phyloP scores from a whole-genome alignment of 129 eudicot species.

The Calendula officinalis region DNA sequence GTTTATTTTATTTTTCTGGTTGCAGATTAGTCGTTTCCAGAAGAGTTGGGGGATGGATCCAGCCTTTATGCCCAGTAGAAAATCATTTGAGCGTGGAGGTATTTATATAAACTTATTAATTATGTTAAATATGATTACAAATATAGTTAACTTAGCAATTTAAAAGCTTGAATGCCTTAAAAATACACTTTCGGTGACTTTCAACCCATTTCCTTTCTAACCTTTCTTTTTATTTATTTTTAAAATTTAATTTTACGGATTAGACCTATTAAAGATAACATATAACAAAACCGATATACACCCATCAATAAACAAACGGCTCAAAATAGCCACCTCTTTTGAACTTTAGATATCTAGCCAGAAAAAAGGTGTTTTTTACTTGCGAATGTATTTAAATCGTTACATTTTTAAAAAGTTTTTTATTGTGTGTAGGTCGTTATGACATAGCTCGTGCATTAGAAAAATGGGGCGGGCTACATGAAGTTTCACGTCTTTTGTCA shows the following conservation, averaged over 20 bases:
- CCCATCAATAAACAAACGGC: neutral
- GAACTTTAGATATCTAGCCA: neutral
- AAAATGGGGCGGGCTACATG: conserved; percentile 98
- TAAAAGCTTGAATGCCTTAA: neutral
- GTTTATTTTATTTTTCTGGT: conserved; percentile 7
- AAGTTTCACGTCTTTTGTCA: conserved; percentile 89
- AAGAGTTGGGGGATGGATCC: conserved; percentile 99
- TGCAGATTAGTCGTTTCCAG: conserved; percentile 83
- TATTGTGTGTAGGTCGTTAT: conserved; percentile 60
- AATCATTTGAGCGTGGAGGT: conserved; percentile 98
- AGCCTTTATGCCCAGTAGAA: conserved; percentile 93
- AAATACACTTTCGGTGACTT: neutral
- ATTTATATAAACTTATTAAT: neutral
- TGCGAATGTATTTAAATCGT: neutral
- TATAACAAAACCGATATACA: neutral
- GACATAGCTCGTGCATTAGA: conserved; percentile 97
- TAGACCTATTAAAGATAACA: neutral
- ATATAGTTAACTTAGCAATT: neutral
- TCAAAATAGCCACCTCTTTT: neutral
- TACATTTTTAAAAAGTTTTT: conserved; percentile 1
- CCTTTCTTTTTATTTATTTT: neutral
- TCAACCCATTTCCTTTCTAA: neutral
- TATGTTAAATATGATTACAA: neutral
- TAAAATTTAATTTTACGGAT: neutral
- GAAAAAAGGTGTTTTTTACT: neutral